A percentile compares a stretch with the other conserved stretches of the same genome.
Evolutionary conservation across 2,329 filamentous ascomycete genomes (phyloP).

Genomic region (Alternaria panax): DNA sequence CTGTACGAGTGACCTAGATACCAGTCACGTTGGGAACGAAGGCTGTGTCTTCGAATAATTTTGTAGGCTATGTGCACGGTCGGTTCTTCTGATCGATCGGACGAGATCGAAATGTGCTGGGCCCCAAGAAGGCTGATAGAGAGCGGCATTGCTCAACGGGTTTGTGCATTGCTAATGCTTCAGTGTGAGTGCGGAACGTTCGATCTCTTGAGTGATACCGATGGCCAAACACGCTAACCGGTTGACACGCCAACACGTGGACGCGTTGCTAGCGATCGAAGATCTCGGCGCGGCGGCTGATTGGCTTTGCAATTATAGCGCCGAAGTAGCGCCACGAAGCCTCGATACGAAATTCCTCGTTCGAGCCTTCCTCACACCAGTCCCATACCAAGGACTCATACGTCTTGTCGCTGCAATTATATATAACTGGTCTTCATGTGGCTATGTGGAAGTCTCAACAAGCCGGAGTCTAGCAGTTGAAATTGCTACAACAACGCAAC

Average conservation of each 20-base stretch:
- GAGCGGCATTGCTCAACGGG: neutral
- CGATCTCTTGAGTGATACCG: neutral
- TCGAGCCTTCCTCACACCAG: neutral
- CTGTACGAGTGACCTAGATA: neutral
- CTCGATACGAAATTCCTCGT: slow-evolving; percentile 9
- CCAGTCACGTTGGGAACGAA: neutral
- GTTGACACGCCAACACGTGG: slow-evolving; percentile 1
- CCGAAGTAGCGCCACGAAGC: slow-evolving; percentile 3
- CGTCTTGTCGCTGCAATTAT: neutral
- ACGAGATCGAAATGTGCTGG: no score
- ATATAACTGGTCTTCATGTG: neutral
- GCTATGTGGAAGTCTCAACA: neutral
- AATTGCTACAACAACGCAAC: neutral
- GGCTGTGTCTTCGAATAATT: neutral
- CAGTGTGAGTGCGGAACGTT: neutral
- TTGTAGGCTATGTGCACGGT: neutral
- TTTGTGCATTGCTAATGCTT: neutral
- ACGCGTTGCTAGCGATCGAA: neutral
- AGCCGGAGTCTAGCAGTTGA: neutral
- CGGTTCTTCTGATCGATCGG: neutral
- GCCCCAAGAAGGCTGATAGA: neutral
- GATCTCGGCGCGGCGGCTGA: neutral
- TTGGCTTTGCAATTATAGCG: neutral
- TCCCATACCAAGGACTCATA: neutral
- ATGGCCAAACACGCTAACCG: slow-evolving; percentile 4